Conservation (phyloP, 2,329 filamentous ascomycete genomes). For the Paracorniculantispora psalliotae region DNA sequence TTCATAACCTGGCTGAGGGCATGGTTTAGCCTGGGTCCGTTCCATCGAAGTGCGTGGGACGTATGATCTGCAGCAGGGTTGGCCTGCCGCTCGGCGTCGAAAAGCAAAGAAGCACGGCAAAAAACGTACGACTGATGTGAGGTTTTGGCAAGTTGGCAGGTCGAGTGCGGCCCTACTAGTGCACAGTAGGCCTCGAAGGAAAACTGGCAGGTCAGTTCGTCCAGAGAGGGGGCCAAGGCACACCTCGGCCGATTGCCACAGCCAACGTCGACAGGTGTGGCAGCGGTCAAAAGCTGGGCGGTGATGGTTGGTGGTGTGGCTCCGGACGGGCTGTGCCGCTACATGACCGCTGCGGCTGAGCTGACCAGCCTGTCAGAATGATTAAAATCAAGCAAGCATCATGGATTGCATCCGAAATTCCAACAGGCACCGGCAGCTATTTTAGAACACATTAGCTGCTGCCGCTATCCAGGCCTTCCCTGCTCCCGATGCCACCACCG, state of each 20-base stretch:
- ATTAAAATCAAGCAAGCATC: not conserved
- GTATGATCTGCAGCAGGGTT: conserved; percentile 9
- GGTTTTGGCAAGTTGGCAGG: not conserved
- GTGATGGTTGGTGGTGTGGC: not conserved
- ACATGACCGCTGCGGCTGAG: conserved; percentile 2
- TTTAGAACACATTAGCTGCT: not conserved
- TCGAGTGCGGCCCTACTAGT: conserved; percentile 3
- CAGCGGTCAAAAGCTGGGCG: too few relatives aligned
- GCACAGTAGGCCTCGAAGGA: not conserved
- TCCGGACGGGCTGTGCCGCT: not conserved
- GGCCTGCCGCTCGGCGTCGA: not conserved
- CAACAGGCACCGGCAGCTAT: not conserved
- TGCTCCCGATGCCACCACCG: not conserved
- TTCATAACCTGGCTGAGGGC: not conserved
- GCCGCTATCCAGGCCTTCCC: not conserved
- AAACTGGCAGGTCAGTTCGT: not conserved
- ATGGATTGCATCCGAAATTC: not conserved
- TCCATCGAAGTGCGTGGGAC: not conserved
- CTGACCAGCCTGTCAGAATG: not conserved
- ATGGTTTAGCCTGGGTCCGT: too few relatives aligned
- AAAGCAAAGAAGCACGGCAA: not conserved
- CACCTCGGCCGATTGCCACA: not conserved
- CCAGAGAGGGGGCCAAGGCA: not conserved
- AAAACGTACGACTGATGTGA: not conserved
- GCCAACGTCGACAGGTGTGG: not conserved